Percentiles rank a stretch among this genome's conserved stretches.
Conservation (phyloP, 441 rosid genomes). For the Melastoma candidum region DNA sequence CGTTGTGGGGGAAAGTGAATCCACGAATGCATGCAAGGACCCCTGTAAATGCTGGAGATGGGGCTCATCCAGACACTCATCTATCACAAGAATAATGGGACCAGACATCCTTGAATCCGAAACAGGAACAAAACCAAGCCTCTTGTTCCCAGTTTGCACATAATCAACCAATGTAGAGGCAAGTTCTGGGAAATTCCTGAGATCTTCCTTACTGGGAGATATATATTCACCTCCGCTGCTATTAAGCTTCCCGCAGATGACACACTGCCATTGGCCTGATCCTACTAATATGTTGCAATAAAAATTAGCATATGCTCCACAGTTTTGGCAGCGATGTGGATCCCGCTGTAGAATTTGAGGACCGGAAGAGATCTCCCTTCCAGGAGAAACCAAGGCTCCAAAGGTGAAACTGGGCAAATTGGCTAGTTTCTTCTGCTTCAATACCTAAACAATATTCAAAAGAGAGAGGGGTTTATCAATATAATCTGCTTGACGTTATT, state of each 20-base stretch:
- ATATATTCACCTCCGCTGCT: conserved; percentile 85
- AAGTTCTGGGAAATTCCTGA: conserved; percentile 59
- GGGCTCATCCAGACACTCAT: conserved; percentile 91
- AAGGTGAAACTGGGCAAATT: conserved; percentile 86
- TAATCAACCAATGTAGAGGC: conserved; percentile 73
- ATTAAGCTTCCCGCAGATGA: conserved; percentile 61
- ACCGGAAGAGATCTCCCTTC: conserved; percentile 75
- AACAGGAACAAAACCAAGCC: conserved; percentile 78
- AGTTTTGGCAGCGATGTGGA: conserved; percentile 79
- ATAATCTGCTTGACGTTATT: too few relatives aligned
- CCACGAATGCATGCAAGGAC: conserved; percentile 88
- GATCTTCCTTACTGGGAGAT: conserved; percentile 67
- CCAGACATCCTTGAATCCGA: conserved; percentile 82
- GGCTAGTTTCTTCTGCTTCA: conserved; percentile 82
- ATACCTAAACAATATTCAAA: conserved; percentile 34
- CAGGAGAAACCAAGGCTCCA: conserved; percentile 89
- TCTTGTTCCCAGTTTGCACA: conserved; percentile 77
- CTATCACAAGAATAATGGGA: conserved; percentile 80
- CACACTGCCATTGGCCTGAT: conserved; percentile 97
- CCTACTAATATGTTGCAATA: conserved; percentile 75
- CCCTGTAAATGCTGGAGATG: conserved; percentile 93
- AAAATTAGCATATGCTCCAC: conserved; percentile 85
- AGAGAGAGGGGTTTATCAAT: not conserved
- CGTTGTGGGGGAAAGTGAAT: conserved; percentile 65
- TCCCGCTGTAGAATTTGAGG: conserved; percentile 73